Conservation (phyloP, 176 grass and related monocot species). For the Dendrocalamus sinicus region DNA sequence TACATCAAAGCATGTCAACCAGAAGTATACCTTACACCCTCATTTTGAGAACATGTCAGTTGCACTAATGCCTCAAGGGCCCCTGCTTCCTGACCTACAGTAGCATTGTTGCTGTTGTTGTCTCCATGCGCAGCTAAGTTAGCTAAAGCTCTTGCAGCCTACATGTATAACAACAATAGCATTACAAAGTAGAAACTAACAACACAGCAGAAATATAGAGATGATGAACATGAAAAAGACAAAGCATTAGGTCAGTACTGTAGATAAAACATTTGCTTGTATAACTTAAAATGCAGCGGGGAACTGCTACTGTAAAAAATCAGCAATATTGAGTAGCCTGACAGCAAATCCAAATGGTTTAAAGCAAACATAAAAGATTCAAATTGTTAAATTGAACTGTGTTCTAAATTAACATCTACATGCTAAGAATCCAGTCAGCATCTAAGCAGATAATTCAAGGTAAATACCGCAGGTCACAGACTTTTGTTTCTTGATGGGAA, state of each 20-base stretch:
- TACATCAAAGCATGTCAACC: slow-evolving; percentile 19
- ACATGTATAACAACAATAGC: slow-evolving; percentile 30
- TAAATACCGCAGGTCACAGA: slow-evolving; percentile 8
- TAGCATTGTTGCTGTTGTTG: slow-evolving; percentile 93
- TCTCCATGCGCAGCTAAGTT: slow-evolving; percentile 99
- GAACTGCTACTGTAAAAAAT: slow-evolving; percentile 33
- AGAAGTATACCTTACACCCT: slow-evolving; percentile 91
- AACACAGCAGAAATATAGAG: slow-evolving; percentile 18
- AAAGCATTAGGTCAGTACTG: background rate
- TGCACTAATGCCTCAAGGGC: slow-evolving; percentile 95
- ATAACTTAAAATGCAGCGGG: slow-evolving; percentile 9
- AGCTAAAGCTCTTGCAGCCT: slow-evolving; percentile 97
- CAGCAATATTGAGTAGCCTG: slow-evolving; percentile 18
- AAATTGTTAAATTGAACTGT: slow-evolving; percentile 10
- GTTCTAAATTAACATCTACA: background rate
- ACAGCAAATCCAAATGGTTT: slow-evolving; percentile 28
- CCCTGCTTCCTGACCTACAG: slow-evolving; percentile 96
- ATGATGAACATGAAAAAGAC: slow-evolving; percentile 24
- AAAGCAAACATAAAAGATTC: slow-evolving; percentile 11
- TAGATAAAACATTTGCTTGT: slow-evolving; percentile 16
- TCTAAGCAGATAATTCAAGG: slow-evolving; percentile 14
- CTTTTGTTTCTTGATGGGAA: slow-evolving; percentile 25
- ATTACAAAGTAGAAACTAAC: slow-evolving; percentile 50
- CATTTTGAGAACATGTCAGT: slow-evolving; percentile 92
- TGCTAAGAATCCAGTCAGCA: slow-evolving; percentile 20